phyloP scores from a whole-genome alignment of 768 basidiomycete species.

The Bullera alba region DNA sequence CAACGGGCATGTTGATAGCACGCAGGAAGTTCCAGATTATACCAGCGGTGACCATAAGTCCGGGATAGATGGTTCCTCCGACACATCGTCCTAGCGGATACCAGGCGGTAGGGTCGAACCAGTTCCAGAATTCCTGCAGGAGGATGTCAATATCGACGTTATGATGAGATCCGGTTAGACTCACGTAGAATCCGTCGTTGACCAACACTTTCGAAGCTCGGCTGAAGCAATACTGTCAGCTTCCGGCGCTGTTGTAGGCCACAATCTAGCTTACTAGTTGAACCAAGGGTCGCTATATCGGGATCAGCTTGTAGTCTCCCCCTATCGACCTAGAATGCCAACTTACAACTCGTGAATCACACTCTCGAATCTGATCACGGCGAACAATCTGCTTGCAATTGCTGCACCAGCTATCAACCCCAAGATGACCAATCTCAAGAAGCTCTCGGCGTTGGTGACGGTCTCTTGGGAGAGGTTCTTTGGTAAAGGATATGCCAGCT shows the following conservation, averaged over 20 bases:
- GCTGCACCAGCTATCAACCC: constrained; percentile 87
- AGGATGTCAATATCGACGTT: not conserved
- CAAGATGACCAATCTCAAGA: constrained; percentile 84
- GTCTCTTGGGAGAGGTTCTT: constrained; percentile 48
- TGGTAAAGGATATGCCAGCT: constrained; percentile 43
- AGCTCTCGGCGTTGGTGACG: constrained; percentile 77
- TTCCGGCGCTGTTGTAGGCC: not conserved
- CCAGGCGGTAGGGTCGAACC: constrained; percentile 99
- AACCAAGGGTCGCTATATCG: constrained; percentile 87
- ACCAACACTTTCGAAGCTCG: constrained; percentile 89
- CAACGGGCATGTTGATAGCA: constrained; percentile 84
- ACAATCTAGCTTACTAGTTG: constrained; percentile 76
- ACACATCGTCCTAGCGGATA: constrained; percentile 97
- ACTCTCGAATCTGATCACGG: constrained; percentile 96
- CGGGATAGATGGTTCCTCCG: constrained; percentile 96
- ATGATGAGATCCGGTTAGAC: constrained; percentile 42
- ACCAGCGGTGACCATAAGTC: constrained; percentile 95
- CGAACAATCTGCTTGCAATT: constrained; percentile 90
- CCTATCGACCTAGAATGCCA: not conserved
- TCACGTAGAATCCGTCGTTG: constrained; percentile 87
- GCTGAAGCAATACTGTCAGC: too few species aligned
- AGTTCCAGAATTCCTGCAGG: constrained; percentile 96
- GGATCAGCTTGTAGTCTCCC: constrained; percentile 2
- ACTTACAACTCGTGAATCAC: constrained; percentile 98
- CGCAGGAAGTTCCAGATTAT: constrained; percentile 90